Percentiles rank a stretch among this genome's conserved stretches.
Evolutionary conservation across 2,329 filamentous ascomycete species (phyloP).

Genomic region (Neonectria coccinea): DNA sequence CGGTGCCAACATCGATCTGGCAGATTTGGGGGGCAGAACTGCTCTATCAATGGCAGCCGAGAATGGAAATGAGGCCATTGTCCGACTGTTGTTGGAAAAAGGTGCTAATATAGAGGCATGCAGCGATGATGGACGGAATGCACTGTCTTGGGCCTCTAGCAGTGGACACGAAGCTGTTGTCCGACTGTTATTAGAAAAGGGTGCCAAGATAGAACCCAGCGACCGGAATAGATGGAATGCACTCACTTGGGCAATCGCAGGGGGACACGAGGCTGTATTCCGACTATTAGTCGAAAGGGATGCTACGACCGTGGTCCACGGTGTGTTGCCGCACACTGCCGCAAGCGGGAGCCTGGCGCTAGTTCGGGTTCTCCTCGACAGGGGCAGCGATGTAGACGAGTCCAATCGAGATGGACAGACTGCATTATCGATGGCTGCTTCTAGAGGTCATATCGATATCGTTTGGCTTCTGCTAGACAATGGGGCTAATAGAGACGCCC

Average conservation of each 20-base stretch:
- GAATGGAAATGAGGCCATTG: not conserved
- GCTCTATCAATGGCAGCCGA: not conserved
- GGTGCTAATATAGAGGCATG: not conserved
- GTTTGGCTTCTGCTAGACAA: not conserved
- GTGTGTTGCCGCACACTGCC: not conserved
- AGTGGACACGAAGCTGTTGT: not conserved
- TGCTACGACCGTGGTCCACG: not conserved
- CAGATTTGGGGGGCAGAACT: not conserved
- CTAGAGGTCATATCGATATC: not conserved
- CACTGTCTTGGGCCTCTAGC: too few species aligned
- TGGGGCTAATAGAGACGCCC: not conserved
- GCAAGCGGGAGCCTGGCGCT: not conserved
- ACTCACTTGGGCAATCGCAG: not conserved
- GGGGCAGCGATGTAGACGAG: not conserved
- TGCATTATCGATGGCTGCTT: not conserved
- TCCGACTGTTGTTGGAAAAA: not conserved
- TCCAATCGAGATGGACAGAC: not conserved
- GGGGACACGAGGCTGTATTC: not conserved
- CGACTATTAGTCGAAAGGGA: not conserved
- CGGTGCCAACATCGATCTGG: not conserved
- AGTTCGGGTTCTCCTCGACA: not conserved
- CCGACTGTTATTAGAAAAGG: not conserved
- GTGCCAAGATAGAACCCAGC: not conserved
- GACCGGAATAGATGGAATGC: not conserved
- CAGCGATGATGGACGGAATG: not conserved